phyloP scores from a whole-genome alignment of 2,329 filamentous ascomycete genomes.

The Ceratocystis diversiconidia region DNA sequence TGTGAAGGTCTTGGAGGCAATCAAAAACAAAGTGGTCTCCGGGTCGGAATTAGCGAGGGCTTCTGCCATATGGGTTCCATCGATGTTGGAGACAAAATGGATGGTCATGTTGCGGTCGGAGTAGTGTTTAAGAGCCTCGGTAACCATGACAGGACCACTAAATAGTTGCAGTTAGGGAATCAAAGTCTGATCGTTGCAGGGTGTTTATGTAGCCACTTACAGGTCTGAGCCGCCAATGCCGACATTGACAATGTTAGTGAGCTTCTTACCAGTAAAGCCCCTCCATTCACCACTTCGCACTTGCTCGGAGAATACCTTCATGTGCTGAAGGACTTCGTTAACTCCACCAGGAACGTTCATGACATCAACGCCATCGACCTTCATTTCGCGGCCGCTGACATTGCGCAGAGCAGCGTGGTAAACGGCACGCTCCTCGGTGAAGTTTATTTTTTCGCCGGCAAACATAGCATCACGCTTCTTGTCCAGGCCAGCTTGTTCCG shows the following conservation, averaged over 20 bases:
- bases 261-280: slow-evolving; percentile 92
- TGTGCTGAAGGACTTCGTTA: slow-evolving; percentile 82
- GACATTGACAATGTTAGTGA: slow-evolving; percentile 92
- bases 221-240: slow-evolving; percentile 97
- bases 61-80: slow-evolving; percentile 94
- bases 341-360: slow-evolving; percentile 80
- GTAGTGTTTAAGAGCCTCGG: slow-evolving; percentile 92
- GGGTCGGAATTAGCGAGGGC: slow-evolving; percentile 78
- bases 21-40: slow-evolving; percentile 96
- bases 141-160: slow-evolving; percentile 96
- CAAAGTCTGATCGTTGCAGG: slow-evolving; percentile 20
- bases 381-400: slow-evolving; percentile 62
- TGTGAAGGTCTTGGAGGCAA: slow-evolving; percentile 98
- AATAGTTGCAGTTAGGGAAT: slow-evolving; percentile 16
- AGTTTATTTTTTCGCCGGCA: slow-evolving; percentile 96
- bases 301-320: slow-evolving; percentile 96
- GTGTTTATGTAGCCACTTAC: slow-evolving; percentile 43
- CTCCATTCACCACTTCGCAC: slow-evolving; percentile 93
- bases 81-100: slow-evolving; percentile 99
- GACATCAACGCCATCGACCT: slow-evolving; percentile 85
- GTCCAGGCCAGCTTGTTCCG: slow-evolving; percentile 80
- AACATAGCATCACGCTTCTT: slow-evolving; percentile 97
- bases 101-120: slow-evolving; percentile 72
- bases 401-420: slow-evolving; percentile 93
- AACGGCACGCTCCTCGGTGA: slow-evolving; percentile 90